Evolutionary conservation across 441 rosid species (phyloP), one percentile per base, ranked within the genome.

Genomic region (Arabidopsis hybrid): DNA sequence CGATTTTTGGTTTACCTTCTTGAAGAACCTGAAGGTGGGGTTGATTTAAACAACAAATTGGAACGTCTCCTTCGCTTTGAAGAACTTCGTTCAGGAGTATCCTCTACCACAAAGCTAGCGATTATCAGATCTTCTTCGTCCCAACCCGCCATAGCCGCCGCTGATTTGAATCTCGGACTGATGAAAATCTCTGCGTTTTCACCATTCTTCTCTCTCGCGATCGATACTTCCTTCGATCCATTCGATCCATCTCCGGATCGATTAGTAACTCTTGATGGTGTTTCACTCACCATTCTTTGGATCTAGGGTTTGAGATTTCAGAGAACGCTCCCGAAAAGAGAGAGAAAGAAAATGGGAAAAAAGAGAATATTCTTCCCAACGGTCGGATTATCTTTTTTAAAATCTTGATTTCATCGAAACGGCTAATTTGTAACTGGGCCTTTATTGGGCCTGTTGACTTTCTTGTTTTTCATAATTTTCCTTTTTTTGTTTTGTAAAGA

Each of bases 91-190:
- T 89, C 98, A 1, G 98, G 98, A 3, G 98, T 91, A 81, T 95
- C 99, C 5, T 93, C 98, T 0, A 95, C 97, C 0, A 89, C 83
- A 16, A 91, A 87, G 76, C 87, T 86, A 32, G 97, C 96, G 4
- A 89, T 32, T 2, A 95, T 64, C 38, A 95, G 86, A 29, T 97
- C 89, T 64, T 91, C 97, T 60, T 91, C 99, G 60, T 95, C 98
- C 99, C 99, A 95, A 21, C 99, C 99, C 10, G 96, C 98, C 93
- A 91, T 82, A 79, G 96, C 97, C 6, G 93, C 99, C 73, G 80
- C 85, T 0, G 95, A 90, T 82, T 83, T 95, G 85, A 95, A 91
- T 78, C 97, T 73, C 34, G 99, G 97, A 69, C 97, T 90, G 77
- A 95, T 81, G 76, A 90, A 46, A 67, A 69, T 50, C 18, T 81